Evolutionary conservation across 441 rosid genomes (phyloP).

Genomic region (Jatropha multifida): DNA sequence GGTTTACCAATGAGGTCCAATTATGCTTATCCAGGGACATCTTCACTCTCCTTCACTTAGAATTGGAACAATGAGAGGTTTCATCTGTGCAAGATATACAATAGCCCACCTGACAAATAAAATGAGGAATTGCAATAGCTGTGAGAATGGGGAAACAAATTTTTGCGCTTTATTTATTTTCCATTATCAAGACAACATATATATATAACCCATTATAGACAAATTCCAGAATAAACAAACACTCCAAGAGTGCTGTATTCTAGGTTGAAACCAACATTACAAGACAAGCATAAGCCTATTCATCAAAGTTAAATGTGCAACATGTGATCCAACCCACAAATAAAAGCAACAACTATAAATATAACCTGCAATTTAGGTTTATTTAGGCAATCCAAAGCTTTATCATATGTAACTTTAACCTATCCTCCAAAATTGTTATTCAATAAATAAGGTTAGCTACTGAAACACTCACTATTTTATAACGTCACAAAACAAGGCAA

Average conservation of each 20-base stretch:
- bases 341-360: not conserved
- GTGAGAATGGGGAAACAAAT: not conserved
- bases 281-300: not conserved
- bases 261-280: not conserved
- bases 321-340: not conserved
- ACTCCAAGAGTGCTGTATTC: not conserved
- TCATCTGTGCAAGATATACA: slow-evolving; percentile 93
- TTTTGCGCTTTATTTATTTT: not conserved
- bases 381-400: not conserved
- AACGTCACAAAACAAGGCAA: not conserved
- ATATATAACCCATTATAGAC: not conserved
- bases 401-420: not conserved
- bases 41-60: slow-evolving; percentile 69
- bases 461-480: not conserved
- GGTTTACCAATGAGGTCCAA: slow-evolving; percentile 24
- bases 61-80: slow-evolving; percentile 91
- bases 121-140: slow-evolving; percentile 6
- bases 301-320: not conserved
- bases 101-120: slow-evolving; percentile 80
- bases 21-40: slow-evolving; percentile 18
- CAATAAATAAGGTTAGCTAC: not conserved
- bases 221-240: not conserved
- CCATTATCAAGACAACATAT: not conserved
- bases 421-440: not conserved
- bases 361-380: not conserved